Percentiles rank a stretch among this genome's conserved stretches.
Evolutionary conservation across 805 yeast genomes (phyloP).

Genomic region (Hanseniaspora vineae): DNA sequence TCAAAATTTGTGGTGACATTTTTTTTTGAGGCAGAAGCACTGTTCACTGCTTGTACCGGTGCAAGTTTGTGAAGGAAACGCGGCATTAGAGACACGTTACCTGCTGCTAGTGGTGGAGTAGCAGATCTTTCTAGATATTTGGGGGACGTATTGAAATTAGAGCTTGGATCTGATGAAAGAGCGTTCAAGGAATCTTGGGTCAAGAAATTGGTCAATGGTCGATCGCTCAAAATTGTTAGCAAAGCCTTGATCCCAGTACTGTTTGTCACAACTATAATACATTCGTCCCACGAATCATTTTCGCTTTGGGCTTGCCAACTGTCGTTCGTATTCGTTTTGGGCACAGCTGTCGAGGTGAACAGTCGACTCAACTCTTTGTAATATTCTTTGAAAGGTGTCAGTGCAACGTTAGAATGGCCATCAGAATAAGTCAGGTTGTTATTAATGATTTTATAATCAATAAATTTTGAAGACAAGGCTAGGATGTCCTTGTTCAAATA

Average conservation of each 20-base stretch:
- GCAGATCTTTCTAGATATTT: constrained; percentile 8
- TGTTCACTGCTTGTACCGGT: too few relatives aligned
- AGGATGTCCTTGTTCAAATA: constrained; percentile 14
- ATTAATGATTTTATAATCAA: constrained; percentile 13
- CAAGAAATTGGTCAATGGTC: constrained; percentile 19
- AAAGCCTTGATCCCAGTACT: constrained; percentile 24
- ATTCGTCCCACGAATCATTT: constrained; percentile 6
- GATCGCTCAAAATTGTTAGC: constrained; percentile 22
- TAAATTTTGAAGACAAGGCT: constrained; percentile 1
- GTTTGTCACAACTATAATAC: constrained; percentile 20
- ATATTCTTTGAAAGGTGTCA: constrained; percentile 24
- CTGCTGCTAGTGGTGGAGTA: constrained; percentile 1
- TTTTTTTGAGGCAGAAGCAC: constrained; percentile 6
- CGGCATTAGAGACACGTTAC: neutral
- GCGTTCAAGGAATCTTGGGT: constrained; percentile 20
- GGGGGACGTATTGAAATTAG: neutral
- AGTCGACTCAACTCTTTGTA: constrained; percentile 16
- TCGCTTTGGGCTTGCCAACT: neutral
- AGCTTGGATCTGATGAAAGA: constrained; percentile 5
- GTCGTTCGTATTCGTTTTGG: too few relatives aligned
- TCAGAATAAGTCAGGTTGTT: neutral
- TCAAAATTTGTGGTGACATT: constrained; percentile 20
- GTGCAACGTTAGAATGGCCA: constrained; percentile 5
- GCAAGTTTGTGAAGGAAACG: constrained; percentile 1
- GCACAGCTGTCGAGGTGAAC: constrained; percentile 7